A percentile compares a stretch with the other conserved stretches of the same genome.
Conservation (phyloP, 2,329 filamentous ascomycete genomes). For the Myrmaecium sp. region DNA sequence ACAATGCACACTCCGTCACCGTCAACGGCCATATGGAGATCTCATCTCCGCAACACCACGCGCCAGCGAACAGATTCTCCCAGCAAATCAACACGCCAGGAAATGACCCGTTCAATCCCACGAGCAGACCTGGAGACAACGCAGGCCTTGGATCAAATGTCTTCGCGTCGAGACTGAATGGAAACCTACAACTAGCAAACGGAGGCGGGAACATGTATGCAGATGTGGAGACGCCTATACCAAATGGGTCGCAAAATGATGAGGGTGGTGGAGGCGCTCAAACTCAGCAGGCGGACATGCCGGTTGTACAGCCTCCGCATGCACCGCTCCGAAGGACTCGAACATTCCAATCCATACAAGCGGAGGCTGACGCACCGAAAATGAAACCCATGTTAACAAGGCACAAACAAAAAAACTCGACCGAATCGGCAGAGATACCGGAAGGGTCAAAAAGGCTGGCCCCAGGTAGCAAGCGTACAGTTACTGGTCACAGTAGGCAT, state of each 20-base stretch:
- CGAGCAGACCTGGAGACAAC: conserved; percentile 14
- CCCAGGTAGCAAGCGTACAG: conserved; percentile 65
- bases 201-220: conserved; percentile 7
- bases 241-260: conserved; percentile 24
- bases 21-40: conserved; percentile 10
- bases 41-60: conserved; percentile 7
- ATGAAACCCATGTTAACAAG: conserved; percentile 24
- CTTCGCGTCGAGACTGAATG: conserved; percentile 27
- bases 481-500: conserved; percentile 62
- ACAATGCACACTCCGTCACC: conserved; percentile 10
- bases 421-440: conserved; percentile 21
- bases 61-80: conserved; percentile 1
- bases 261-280: conserved; percentile 28
- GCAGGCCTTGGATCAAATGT: conserved; percentile 19
- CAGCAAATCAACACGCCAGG: conserved; percentile 13
- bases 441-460: conserved; percentile 17
- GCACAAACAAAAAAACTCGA: conserved; percentile 20
- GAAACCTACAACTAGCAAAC: conserved; percentile 14
- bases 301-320: conserved; percentile 28
- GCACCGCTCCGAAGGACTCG: conserved; percentile 28
- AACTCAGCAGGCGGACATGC: conserved; percentile 14
- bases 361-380: conserved; percentile 15
- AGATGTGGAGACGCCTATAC: conserved; percentile 31
- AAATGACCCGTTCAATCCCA: conserved; percentile 28
- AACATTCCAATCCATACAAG: conserved; percentile 15